A percentile compares a stretch with the other conserved stretches of the same genome.
phyloP scores from a whole-genome alignment of 768 basidiomycete genomes.

The Leccinum rimulosum region DNA sequence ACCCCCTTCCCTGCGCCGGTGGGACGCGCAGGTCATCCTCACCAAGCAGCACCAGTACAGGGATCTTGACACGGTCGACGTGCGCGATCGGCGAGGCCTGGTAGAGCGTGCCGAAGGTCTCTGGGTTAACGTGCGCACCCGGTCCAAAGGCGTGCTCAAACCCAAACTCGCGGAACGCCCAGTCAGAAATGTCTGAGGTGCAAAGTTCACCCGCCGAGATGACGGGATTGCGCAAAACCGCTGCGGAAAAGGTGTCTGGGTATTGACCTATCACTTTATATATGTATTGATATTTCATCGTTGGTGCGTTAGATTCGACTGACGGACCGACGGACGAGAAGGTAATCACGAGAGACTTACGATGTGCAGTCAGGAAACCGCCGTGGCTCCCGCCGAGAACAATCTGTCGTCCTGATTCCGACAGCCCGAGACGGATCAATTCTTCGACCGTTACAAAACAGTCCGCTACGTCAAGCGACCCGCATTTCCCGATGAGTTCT shows the following conservation, averaged over 20 bases:
- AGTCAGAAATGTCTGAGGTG: slow-evolving; percentile 67
- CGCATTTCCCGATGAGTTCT: slow-evolving; percentile 55
- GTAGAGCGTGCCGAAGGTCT: slow-evolving; percentile 43
- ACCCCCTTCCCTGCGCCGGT: slow-evolving; percentile 57
- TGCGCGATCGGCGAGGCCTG: slow-evolving; percentile 54
- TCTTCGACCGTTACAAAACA: slow-evolving; percentile 55
- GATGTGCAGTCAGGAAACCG: slow-evolving; percentile 59
- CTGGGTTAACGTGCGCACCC: slow-evolving; percentile 41
- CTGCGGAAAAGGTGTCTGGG: slow-evolving; percentile 60
- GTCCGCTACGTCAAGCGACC: slow-evolving; percentile 63
- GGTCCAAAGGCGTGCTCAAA: slow-evolving; percentile 30
- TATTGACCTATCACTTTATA: slow-evolving; percentile 57
- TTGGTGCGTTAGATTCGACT: not conserved
- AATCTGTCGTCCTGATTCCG: slow-evolving; percentile 50
- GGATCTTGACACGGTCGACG: slow-evolving; percentile 47
- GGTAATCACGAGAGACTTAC: slow-evolving; percentile 35
- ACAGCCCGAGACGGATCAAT: slow-evolving; percentile 49
- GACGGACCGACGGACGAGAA: not conserved
- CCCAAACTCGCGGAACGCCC: slow-evolving; percentile 47
- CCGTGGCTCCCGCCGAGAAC: slow-evolving; percentile 70
- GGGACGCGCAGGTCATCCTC: slow-evolving; percentile 60
- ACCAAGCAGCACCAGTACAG: slow-evolving; percentile 60
- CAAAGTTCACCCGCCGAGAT: slow-evolving; percentile 56
- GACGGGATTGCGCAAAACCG: slow-evolving; percentile 68
- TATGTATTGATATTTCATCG: too few species aligned